A percentile compares a stretch with the other conserved stretches of the same genome.
Conservation (phyloP, 2,329 filamentous ascomycete genomes). For the Botrytis galanthina region DNA sequence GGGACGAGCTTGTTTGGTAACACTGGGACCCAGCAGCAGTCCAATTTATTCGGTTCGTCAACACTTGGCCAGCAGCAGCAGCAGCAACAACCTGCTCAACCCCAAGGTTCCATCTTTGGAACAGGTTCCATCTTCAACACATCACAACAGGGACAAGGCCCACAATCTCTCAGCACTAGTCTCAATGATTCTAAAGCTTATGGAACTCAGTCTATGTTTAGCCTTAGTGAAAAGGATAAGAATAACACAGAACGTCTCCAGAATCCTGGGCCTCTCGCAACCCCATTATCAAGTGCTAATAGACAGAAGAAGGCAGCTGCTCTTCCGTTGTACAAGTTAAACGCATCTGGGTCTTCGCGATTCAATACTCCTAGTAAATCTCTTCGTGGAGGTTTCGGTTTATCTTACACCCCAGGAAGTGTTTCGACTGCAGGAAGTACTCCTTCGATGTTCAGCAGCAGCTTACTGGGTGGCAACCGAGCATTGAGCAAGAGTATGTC, state of each 20-base stretch:
- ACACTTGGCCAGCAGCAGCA: conserved; percentile 35
- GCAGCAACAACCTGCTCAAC: conserved; percentile 38
- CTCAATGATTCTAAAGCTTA: conserved; percentile 85
- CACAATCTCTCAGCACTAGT: conserved; percentile 71
- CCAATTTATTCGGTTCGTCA: conserved; percentile 36
- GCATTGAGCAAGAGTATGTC: conserved; percentile 86
- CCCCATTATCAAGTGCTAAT: conserved; percentile 70
- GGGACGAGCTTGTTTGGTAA: conserved; percentile 52
- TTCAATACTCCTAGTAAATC: conserved; percentile 77
- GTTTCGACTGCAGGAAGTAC: conserved; percentile 65
- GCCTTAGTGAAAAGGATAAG: conserved; percentile 64
- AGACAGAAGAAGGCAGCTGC: conserved; percentile 78
- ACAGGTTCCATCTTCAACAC: conserved; percentile 56
- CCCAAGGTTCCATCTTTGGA: conserved; percentile 62
- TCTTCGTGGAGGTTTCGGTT: conserved; percentile 75
- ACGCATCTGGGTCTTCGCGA: conserved; percentile 68
- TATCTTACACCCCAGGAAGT: conserved; percentile 83
- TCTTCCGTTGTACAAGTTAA: conserved; percentile 83
- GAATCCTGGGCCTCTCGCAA: conserved; percentile 87
- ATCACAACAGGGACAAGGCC: conserved; percentile 50
- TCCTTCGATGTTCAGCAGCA: conserved; percentile 65
- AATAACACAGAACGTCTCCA: conserved; percentile 52
- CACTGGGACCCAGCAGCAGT: conserved; percentile 30
- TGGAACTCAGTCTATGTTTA: conserved; percentile 83
- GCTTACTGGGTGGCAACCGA: conserved; percentile 59